These are phyloP conservation scores for Stereocaulon alpinum DNA, from an alignment of 495 filamentous ascomycete genomes.

Conservation along the genomic window DNA sequence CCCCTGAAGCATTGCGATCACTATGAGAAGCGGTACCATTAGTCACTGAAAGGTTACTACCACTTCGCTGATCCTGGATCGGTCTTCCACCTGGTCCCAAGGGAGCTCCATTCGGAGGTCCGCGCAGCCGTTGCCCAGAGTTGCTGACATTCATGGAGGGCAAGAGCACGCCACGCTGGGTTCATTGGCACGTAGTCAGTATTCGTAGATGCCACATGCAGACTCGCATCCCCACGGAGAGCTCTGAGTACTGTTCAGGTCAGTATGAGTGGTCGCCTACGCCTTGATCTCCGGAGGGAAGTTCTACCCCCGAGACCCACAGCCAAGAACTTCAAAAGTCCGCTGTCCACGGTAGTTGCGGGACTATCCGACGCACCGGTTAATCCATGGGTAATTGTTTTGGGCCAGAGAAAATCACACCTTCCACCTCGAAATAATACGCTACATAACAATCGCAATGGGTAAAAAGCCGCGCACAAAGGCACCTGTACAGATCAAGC, in stretches of 20 bases:
- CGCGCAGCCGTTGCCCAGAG: conserved; percentile 19
- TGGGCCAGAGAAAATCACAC: background rate
- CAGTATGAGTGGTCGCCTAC: background rate
- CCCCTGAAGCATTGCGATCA: conserved; percentile 11
- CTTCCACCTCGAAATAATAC: background rate
- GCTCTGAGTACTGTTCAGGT: background rate
- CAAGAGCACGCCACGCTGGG: conserved; percentile 1
- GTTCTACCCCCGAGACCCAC: background rate
- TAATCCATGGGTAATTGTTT: background rate
- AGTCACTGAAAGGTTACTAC: background rate
- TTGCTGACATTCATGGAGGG: conserved; percentile 19
- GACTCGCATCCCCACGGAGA: background rate
- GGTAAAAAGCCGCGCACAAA: conserved; percentile 22
- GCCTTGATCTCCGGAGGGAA: background rate
- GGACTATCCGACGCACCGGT: conserved; percentile 7
- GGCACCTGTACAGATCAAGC: conserved; percentile 23
- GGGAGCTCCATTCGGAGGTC: conserved; percentile 18
- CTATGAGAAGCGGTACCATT: background rate
- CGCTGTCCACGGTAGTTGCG: conserved; percentile 4
- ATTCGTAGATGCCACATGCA: background rate
- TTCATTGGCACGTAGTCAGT: background rate
- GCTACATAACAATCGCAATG: conserved; percentile 24
- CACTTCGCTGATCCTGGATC: conserved; percentile 17
- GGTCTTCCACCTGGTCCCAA: conserved; percentile 12
- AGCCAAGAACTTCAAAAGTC: background rate